Evolutionary conservation across 1,284 basidiomycete species (phyloP).

Genomic region (Ceratobasidium sp.): DNA sequence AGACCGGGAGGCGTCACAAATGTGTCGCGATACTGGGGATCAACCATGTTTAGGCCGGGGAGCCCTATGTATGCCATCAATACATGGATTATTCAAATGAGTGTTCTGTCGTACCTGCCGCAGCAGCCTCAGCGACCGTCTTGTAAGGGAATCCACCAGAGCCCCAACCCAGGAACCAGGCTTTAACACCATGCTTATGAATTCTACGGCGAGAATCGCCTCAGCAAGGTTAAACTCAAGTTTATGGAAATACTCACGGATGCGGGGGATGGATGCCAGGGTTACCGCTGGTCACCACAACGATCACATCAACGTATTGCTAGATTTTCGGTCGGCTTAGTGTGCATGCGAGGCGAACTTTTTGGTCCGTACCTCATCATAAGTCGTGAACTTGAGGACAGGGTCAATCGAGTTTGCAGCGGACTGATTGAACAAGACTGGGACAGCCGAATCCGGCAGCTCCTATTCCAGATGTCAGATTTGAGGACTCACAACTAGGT

Average conservation of each 20-base stretch:
- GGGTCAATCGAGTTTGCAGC: constrained; percentile 4
- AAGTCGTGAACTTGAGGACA: constrained; percentile 15
- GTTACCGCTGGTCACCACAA: constrained; percentile 25
- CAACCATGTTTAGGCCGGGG: constrained; percentile 19
- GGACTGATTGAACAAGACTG: background rate
- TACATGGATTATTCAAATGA: background rate
- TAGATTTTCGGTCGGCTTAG: background rate
- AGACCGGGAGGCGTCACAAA: constrained; percentile 26
- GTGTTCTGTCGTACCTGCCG: constrained; percentile 8
- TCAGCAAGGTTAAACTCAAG: background rate
- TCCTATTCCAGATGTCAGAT: background rate
- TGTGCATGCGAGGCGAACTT: background rate
- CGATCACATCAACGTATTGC: constrained; percentile 38
- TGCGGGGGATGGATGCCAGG: constrained; percentile 13
- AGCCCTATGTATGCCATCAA: background rate
- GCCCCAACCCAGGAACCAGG: constrained; percentile 28
- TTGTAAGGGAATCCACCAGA: constrained; percentile 30
- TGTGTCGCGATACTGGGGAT: constrained; percentile 29
- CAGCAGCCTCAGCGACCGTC: constrained; percentile 19
- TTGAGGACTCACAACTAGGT: too few species aligned
- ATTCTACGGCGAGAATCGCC: background rate
- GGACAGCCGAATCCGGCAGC: background rate
- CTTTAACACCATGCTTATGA: constrained; percentile 27
- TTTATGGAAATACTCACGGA: background rate
- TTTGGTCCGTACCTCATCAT: background rate